Base-by-base conservation (phyloP, 495 filamentous ascomycete species). In the Penicillium odoratum region DNA sequence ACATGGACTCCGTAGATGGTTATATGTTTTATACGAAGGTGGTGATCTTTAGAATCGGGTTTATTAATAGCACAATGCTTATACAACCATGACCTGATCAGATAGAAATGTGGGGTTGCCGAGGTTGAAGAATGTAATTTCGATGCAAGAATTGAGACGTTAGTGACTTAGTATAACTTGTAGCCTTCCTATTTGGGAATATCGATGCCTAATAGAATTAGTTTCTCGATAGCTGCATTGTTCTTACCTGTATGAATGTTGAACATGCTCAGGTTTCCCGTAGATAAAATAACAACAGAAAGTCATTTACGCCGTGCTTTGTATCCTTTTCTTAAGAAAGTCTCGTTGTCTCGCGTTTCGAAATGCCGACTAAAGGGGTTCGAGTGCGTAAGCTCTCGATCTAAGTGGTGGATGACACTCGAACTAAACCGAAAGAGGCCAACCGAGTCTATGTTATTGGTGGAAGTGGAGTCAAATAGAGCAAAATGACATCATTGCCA, bases 361-460 rank as follows among this genome's bases (percentile, higher is more conserved):
- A 40, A n/a, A 15, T 15, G 13, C 16, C 25, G 43, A 46, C 15
- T 13, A n/a, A 48, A 48, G 28, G 46, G 46, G 46, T 26, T 31
- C 28, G 5, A 29, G 9, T 48, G 26, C 46, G 46, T 48, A 29
- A 48, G 46, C 46, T 30, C 13, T 48, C 46, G 46, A 48, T 48
- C 46, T 48, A 8, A 48, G 8, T 48, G 46, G 46, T 48, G 46
- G 7, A 48, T 30, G 46, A 9, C 46, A 48, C 3, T 31, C 28
- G 3, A 0, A n/a, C 29, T 51, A 36, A 16, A 7, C 49, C 33
- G 7, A 51, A 51, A 38, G 18, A 13, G 26, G 49, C 49, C 8
- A 51, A 51, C 31, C 49, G 49, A 51, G 49, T 13, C 31, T 36
- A n/a, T 51, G 1, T 40, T 3, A 51, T 51, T 51, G 49, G 49